Evolutionary conservation across 371 early-diverging fungal genomes (phyloP), one percentile per base, ranked within the genome.

Genomic region (Coemansia sp.): DNA sequence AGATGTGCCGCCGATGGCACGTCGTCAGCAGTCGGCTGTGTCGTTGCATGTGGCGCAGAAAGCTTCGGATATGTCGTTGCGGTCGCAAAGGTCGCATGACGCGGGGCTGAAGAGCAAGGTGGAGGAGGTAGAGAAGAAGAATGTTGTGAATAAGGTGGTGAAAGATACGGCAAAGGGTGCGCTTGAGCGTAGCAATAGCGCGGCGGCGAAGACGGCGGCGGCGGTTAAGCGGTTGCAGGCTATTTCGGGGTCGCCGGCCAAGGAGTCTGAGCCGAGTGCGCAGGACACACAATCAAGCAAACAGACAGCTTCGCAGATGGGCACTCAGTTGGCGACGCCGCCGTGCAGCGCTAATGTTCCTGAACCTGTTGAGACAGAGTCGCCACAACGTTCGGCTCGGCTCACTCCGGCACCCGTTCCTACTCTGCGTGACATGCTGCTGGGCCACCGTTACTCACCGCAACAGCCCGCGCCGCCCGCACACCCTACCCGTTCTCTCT

Each of bases 391-490:
- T 3, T 27, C 18, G 29, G 24, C 60, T 11, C 37, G 64, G 7
- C 57, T 67, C 48, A 54, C 72, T 7, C 63, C 63, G 2, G 61
- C 76, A 5, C 68, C 76, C 0, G 55, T 77, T 22, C 77, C 77
- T 5, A 76, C 72, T 8, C 59, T 77, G 66, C 77, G 76, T 47
- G 77, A 77, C 53, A 64, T 77, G 64, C 51, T 76, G 39, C 66
- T 76, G 10, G 64, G 64, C 66, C 40, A 61, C 47, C 76, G 52
- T 24, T 40, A 58, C 40, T 62, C 77, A 63, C 69, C 77, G 2
- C 13, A 55, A 13, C 59, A 63, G 45, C 64, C 71, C 5, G 54
- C 54, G 24, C 18, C 29, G 50, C 55, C 60, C 5, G 39, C 60
- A 52, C 61, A 31, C 3, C 22, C 63, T 5, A 40, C 27, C 0